A percentile compares a stretch with the other conserved stretches of the same genome.
Conservation (phyloP, 805 yeast genomes). For the Metschnikowia drakensbergensis region DNA sequence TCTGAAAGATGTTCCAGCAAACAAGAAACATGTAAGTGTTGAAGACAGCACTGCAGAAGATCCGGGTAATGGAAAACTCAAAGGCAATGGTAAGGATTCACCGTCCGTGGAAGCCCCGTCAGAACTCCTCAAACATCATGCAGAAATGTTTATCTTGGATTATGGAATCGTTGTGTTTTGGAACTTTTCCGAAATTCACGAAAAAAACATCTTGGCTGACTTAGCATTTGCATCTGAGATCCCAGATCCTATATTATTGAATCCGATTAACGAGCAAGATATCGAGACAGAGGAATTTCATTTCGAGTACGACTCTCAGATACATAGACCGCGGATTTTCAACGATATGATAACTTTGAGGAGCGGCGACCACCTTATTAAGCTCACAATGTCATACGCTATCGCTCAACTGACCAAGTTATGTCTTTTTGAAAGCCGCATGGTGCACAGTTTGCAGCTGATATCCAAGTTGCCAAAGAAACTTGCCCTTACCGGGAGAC, state of each 20-base stretch:
- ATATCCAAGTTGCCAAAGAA: conserved; percentile 88
- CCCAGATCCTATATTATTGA: conserved; percentile 50
- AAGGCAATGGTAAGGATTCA: background rate
- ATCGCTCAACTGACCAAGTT: conserved; percentile 94
- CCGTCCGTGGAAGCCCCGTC: conserved; percentile 18
- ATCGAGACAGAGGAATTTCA: conserved; percentile 89
- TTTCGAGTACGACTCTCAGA: conserved; percentile 62
- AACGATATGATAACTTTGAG: conserved; percentile 91
- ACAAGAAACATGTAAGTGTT: background rate
- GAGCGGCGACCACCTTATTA: conserved; percentile 88
- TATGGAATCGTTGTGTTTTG: conserved; percentile 98
- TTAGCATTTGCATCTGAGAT: conserved; percentile 61
- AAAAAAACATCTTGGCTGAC: conserved; percentile 90
- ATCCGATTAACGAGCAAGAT: conserved; percentile 81
- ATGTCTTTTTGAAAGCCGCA: conserved; percentile 85
- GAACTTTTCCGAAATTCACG: conserved; percentile 92
- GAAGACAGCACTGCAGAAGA: conserved; percentile 2
- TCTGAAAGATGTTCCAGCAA: conserved; percentile 13
- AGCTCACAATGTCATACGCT: conserved; percentile 91
- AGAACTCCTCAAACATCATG: conserved; percentile 57
- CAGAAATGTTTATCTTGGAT: conserved; percentile 83
- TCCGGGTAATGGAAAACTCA: background rate
- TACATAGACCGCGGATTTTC: conserved; percentile 70
- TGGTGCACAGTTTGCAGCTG: conserved; percentile 77
- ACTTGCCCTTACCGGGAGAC: conserved; percentile 81